Evolutionary conservation across 306 rosid genomes (phyloP).

Genomic region (Hippophae rhamnoides): DNA sequence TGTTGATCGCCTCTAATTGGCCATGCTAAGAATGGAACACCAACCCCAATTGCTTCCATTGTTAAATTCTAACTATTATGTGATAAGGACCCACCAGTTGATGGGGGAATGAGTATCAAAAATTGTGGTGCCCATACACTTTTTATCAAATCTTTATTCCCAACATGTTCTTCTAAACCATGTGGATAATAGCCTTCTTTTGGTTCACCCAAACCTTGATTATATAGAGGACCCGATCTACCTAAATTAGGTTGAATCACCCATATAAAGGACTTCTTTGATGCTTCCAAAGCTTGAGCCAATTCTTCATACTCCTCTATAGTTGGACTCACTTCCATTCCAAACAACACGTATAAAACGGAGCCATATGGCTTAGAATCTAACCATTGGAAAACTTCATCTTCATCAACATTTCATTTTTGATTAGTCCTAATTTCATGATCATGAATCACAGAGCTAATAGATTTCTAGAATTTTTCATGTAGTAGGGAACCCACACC

Average conservation of each 20-base stretch:
- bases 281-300: slow-evolving; percentile 34
- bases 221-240: slow-evolving; percentile 23
- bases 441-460: slow-evolving; percentile 31
- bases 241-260: slow-evolving; percentile 41
- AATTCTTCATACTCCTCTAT: slow-evolving; percentile 28
- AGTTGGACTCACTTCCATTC: slow-evolving; percentile 40
- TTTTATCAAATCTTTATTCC: slow-evolving; percentile 50
- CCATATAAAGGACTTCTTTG: slow-evolving; percentile 40
- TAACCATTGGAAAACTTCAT: too few species aligned
- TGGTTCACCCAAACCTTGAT: neutral
- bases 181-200: slow-evolving; percentile 36
- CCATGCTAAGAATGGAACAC: slow-evolving; percentile 58
- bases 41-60: slow-evolving; percentile 47
- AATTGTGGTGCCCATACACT: slow-evolving; percentile 71
- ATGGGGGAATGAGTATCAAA: slow-evolving; percentile 56
- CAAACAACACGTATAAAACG: slow-evolving; percentile 32
- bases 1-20: slow-evolving; percentile 60
- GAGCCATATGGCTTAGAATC: too few species aligned
- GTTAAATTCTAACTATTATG: slow-evolving; percentile 81
- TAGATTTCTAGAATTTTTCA: slow-evolving; percentile 42
- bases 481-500: slow-evolving; percentile 71
- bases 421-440: slow-evolving; percentile 4
- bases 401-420: too few species aligned
- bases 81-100: slow-evolving; percentile 60
- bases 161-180: slow-evolving; percentile 30